Evolutionary conservation across 2,329 filamentous ascomycete species (phyloP).

Genomic region (Colletotrichum incanum): DNA sequence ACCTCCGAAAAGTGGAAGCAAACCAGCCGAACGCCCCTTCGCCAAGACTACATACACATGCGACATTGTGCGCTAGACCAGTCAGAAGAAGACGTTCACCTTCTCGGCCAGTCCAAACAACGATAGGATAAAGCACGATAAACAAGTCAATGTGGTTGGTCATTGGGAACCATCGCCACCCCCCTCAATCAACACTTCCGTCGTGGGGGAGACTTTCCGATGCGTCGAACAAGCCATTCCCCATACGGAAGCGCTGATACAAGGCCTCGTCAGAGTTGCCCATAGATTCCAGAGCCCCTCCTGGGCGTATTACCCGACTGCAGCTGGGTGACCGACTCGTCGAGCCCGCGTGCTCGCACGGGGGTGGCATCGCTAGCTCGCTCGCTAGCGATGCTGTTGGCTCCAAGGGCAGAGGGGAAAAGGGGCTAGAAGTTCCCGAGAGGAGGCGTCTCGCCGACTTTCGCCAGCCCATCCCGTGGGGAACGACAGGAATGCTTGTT

Average conservation of each 20-base stretch:
- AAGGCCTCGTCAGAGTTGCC: conserved; percentile 6
- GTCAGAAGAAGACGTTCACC: conserved; percentile 10
- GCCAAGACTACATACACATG: conserved; percentile 25
- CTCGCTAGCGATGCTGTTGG: conserved; percentile 24
- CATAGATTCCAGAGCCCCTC: not conserved
- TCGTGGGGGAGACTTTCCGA: conserved; percentile 1
- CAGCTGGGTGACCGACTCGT: conserved; percentile 7
- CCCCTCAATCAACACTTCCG: not conserved
- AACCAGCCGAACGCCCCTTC: not conserved
- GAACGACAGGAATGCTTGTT: conserved; percentile 10
- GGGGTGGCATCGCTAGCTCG: conserved; percentile 20
- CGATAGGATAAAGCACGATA: conserved; percentile 18
- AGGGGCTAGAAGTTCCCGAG: conserved; percentile 6
- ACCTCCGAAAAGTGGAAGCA: not conserved
- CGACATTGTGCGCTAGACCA: conserved; percentile 5
- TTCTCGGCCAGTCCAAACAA: not conserved
- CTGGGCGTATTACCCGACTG: conserved; percentile 6
- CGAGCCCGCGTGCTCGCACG: conserved; percentile 25
- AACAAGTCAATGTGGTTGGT: conserved; percentile 16
- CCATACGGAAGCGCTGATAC: conserved; percentile 12
- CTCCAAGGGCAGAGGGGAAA: conserved; percentile 13
- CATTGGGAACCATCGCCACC: not conserved
- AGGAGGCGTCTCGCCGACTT: conserved; percentile 9
- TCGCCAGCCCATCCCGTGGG: conserved; percentile 17
- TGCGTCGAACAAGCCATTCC: conserved; percentile 3